phyloP scores from a whole-genome alignment of 108 stramenopile genomes.

The Fragilariopsis cylindrus region DNA sequence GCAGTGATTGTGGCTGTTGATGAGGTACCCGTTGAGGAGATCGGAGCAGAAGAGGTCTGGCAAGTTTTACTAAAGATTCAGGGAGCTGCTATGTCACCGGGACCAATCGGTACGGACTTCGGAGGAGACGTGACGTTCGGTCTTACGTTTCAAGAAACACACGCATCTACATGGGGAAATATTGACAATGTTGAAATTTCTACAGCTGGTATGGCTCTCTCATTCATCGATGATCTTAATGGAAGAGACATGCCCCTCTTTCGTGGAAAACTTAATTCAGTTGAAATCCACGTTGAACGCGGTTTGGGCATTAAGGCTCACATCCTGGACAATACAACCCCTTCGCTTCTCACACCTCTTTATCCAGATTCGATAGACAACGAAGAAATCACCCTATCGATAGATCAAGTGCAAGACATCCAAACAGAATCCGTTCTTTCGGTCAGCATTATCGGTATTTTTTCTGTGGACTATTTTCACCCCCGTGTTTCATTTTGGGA shows the following conservation, averaged over 20 bases:
- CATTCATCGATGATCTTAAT: conserved; percentile 65
- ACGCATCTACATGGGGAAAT: conserved; percentile 38
- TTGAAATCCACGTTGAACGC: conserved; percentile 40
- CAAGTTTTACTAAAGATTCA: conserved; percentile 1
- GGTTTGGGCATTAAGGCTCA: conserved; percentile 49
- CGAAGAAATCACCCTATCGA: conserved; percentile 1
- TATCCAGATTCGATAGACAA: conserved; percentile 4
- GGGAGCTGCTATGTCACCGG: not conserved
- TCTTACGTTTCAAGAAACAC: conserved; percentile 56
- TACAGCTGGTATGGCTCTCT: conserved; percentile 41
- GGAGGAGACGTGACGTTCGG: conserved; percentile 13
- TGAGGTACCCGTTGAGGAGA: conserved; percentile 34
- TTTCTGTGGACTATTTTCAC: conserved; percentile 62
- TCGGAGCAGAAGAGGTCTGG: conserved; percentile 37
- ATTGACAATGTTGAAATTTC: conserved; percentile 43
- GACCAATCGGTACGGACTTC: not conserved
- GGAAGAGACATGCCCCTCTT: conserved; percentile 73
- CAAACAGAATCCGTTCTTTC: conserved; percentile 19
- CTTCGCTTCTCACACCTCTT: conserved; percentile 24
- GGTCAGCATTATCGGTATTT: conserved; percentile 26
- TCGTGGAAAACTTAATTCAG: conserved; percentile 33
- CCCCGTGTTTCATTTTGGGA: conserved; percentile 60
- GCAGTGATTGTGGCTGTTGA: conserved; percentile 45
- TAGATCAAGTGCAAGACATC: conserved; percentile 23
- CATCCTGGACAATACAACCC: conserved; percentile 27